Base-by-base conservation (phyloP, 2,329 filamentous ascomycete species). In the Fusarium beomiforme region DNA sequence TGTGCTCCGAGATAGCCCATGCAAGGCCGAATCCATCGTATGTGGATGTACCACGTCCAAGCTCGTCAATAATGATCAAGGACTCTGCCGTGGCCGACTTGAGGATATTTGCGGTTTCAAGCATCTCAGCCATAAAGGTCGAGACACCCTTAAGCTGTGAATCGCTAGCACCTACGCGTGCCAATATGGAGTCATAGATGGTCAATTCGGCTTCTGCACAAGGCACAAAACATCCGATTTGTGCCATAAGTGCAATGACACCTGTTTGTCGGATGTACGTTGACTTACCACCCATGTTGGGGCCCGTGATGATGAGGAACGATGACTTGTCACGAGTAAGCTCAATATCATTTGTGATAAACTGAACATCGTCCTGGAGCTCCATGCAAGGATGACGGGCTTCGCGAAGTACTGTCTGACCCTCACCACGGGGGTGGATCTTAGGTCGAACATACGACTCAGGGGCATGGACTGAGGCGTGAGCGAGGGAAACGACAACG, bases 71-170 rank as follows among this genome's bases (percentile, higher is more conserved):
- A 81, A 99, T 98, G 83, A 99, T 98, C 57, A 99, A 88, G 8
- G 94, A 97, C 79, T 99, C 96, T 34, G 92, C 90, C 0, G 96
- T 99, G 4, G 96, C 96, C 0, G 94, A 97, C 83, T 98, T 98
- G 78, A 99, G 90, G 72, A 99, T 99, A 79, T 98, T 98, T 73
- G 96, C 94, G 3, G 96, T 99, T 81, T 99, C 96, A 24, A 99
- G 88, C 96, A 99, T 99, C 83, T 99, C 96, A 3, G 96, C 96
- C 97, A 99, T 99, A 81, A 99, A 99, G 0, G 96, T 99, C 6
- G 94, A 97, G 4, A 99, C 96, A 37, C 96, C 96, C 83, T 98
- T 98, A 70, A 99, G 91, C 81, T 98, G 96, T 10, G 93, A 97
- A 82, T 99, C 97, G 75, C 93, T 96, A 10, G 96, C 97, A 43